A percentile compares a stretch with the other conserved stretches of the same genome.
These are phyloP conservation scores for sorghum (Sorghum bicolor) DNA, from an alignment of 176 grass and related monocot species.

Conservation along the genomic window DNA sequence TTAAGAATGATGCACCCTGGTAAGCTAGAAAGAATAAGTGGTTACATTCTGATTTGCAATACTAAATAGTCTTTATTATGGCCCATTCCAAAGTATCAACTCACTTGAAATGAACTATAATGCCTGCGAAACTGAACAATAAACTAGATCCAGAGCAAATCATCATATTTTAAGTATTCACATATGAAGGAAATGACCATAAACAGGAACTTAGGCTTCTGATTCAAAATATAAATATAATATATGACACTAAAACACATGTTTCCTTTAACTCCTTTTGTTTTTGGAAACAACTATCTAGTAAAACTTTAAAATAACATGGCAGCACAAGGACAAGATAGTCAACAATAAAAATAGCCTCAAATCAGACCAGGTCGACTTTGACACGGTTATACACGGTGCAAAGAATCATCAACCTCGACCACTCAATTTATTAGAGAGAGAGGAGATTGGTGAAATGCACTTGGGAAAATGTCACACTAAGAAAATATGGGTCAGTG, in stretches of 20 bases:
- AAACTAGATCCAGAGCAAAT: not conserved
- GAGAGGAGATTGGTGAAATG: not conserved
- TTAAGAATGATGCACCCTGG: not conserved
- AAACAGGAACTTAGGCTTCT: not conserved
- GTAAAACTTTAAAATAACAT: no score
- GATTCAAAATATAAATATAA: not conserved
- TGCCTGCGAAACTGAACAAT: not conserved
- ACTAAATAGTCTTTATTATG: not conserved
- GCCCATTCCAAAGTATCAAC: not conserved
- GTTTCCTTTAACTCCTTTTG: not conserved
- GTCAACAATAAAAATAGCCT: not conserved
- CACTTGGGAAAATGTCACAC: not conserved
- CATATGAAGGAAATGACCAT: not conserved
- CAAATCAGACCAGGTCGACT: not conserved
- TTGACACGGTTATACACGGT: not conserved
- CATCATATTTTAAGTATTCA: not conserved
- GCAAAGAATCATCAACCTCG: not conserved
- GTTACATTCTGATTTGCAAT: not conserved
- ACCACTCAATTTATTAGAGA: not conserved
- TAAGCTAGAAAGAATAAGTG: not conserved
- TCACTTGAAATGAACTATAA: not conserved
- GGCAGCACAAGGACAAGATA: not conserved
- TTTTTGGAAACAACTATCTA: not conserved
- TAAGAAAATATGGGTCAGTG: not conserved
- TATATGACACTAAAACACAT: not conserved